Base-by-base conservation (phyloP, 1,284 basidiomycete species). In the Erythrobasidium hasegawianum region DNA sequence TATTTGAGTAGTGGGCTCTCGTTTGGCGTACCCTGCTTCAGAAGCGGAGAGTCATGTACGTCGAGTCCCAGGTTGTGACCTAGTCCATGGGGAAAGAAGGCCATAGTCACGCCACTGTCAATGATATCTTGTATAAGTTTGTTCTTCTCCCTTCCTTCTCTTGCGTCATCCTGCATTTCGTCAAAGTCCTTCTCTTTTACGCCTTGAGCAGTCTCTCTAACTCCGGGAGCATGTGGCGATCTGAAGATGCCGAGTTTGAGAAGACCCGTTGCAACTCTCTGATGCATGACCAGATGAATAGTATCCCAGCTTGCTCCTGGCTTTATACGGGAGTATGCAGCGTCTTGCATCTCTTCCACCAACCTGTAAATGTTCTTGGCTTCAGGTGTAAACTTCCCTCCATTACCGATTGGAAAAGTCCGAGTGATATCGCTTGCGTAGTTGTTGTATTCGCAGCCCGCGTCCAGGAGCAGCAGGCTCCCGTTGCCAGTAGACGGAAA, bases 61-160 rank as follows among this genome's bases (percentile, higher is more conserved):
- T 95, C 91, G 75, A 94, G 80, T 5, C 91, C 91, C 43, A 68
- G 52, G 29, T 16, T n/a, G 68, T 75, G 66, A 73, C 77, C 80
- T 5, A 95, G 80, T 7, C 91, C 92, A 74, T 95, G 92, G 10
- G 91, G 91, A 82, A 89, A 94, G 81, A 95, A 95, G 0, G 89
- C 88, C 0, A 85, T 80, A 67, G 86, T 86, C 47, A 90, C 78
- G 0, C 90, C 90, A 2, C 85, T 86, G 24, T 82, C 82, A 5
- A 94, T 80, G 59, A 95, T 85, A 9, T 83, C 64, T 1, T 41
- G 29, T 39, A 74, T 22, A 16, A 65, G 38, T 24, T 65, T n/a
- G 16, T 49, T 22, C 10, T 40, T n/a, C 13, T 64, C 56, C 55
- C 41, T 65, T 16, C 38, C 62, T 22, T 38, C 33, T 29, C 54